These are phyloP conservation scores for Mortierella sp. DNA, from an alignment of 371 early-diverging fungal genomes.

Conservation along the genomic window DNA sequence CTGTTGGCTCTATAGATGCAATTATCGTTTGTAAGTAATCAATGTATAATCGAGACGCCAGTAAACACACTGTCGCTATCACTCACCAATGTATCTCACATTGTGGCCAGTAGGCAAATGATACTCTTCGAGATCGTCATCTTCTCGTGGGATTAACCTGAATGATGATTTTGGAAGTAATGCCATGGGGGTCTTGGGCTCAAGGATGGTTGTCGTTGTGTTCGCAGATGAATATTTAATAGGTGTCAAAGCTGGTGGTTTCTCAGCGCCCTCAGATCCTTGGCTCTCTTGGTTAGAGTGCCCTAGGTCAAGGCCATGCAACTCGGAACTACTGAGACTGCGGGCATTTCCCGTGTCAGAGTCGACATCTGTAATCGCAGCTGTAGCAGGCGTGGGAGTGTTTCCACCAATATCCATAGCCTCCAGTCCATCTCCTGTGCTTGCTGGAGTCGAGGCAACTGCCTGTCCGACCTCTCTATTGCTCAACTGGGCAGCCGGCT, in stretches of 20 bases:
- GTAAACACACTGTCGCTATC: too few relatives aligned
- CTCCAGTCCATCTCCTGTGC: neutral
- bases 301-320: neutral
- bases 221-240: neutral
- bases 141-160: slow-evolving; percentile 51
- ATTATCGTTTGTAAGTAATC: neutral
- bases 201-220: slow-evolving; percentile 14
- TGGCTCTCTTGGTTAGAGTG: neutral
- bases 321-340: too few relatives aligned
- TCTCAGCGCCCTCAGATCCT: neutral
- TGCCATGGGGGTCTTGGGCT: slow-evolving; percentile 43
- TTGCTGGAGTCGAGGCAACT: neutral
- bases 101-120: slow-evolving; percentile 39
- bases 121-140: slow-evolving; percentile 48
- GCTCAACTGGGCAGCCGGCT: neutral
- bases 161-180: slow-evolving; percentile 62
- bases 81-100: slow-evolving; percentile 41
- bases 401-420: slow-evolving; percentile 7
- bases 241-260: neutral
- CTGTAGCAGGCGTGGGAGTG: neutral
- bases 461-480: neutral
- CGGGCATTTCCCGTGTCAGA: neutral
- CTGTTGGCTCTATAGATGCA: slow-evolving; percentile 78
- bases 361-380: neutral
- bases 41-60: neutral